A percentile compares a stretch with the other conserved stretches of the same genome.
These are phyloP conservation scores for Eucalyptus caleyi DNA, from an alignment of 345 rosid genomes.

Conservation along the genomic window DNA sequence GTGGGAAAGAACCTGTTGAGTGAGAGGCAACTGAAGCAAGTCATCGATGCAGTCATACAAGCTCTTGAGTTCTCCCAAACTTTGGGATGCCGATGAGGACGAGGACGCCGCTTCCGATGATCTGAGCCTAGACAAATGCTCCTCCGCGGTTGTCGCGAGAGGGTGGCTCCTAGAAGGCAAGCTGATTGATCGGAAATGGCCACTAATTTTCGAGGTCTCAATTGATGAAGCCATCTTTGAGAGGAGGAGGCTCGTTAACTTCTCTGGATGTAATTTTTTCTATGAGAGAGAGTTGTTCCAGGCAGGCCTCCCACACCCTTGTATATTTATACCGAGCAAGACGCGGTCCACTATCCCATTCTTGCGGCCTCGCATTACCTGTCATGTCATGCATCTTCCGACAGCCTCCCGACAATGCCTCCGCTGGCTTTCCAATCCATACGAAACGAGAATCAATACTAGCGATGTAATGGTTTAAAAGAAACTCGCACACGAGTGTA, in stretches of 20 bases:
- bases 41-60: neutral
- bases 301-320: neutral
- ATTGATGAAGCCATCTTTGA: neutral
- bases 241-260: neutral
- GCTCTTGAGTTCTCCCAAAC: neutral
- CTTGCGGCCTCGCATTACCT: neutral
- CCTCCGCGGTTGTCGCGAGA: neutral
- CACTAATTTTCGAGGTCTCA: neutral
- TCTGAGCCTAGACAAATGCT: neutral
- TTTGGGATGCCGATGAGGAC: neutral
- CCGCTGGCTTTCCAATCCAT: neutral
- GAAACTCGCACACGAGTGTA: neutral
- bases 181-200: neutral
- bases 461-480: neutral
- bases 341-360: neutral
- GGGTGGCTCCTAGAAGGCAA: neutral
- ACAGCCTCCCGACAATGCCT: neutral
- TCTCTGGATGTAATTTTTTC: neutral
- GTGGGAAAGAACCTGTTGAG: neutral
- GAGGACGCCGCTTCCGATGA: neutral
- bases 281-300: neutral
- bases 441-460: neutral
- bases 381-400: neutral
- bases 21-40: conserved; percentile 1
- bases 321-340: neutral